These are phyloP conservation scores for Coemansia sp. DNA, from an alignment of 192 early-diverging fungal genomes.

Conservation along the genomic window DNA sequence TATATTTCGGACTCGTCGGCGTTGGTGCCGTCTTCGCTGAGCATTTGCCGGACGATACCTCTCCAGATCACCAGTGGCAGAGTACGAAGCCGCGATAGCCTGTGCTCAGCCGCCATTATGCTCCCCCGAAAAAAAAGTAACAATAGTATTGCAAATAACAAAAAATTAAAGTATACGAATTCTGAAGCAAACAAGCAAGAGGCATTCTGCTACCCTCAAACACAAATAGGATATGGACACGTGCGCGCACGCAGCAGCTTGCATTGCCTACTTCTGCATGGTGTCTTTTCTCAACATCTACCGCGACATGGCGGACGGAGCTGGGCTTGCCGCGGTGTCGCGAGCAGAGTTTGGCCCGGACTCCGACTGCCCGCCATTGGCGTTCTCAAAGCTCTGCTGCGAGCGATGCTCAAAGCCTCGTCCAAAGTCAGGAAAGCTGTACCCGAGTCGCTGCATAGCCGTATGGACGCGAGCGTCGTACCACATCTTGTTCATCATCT, in stretches of 20 bases:
- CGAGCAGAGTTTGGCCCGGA: neutral
- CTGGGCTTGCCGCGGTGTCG: neutral
- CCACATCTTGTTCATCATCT: slow-evolving; percentile 55
- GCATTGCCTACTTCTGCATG: too few relatives aligned
- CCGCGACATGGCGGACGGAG: neutral
- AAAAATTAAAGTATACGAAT: neutral
- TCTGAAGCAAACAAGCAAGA: slow-evolving; percentile 1
- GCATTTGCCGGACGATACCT: slow-evolving; percentile 1
- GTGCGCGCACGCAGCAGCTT: neutral
- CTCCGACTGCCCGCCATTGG: neutral
- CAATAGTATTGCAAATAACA: neutral
- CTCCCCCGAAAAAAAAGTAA: neutral
- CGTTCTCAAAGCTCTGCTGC: slow-evolving; percentile 52
- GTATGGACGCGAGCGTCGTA: slow-evolving; percentile 48
- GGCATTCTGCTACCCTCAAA: neutral
- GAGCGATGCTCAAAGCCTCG: slow-evolving; percentile 55
- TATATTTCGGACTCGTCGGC: neutral
- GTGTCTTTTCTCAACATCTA: neutral
- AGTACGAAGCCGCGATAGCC: neutral
- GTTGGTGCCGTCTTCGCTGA: neutral
- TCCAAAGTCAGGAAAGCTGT: slow-evolving; percentile 52
- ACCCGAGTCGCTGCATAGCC: slow-evolving; percentile 46
- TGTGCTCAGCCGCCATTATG: neutral
- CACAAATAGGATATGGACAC: neutral
- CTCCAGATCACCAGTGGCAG: slow-evolving; percentile 9